A percentile compares a stretch with the other conserved stretches of the same genome.
These are phyloP conservation scores for Arthrobotrys iridis DNA, from an alignment of 2,329 filamentous ascomycete species.

Conservation along the genomic window DNA sequence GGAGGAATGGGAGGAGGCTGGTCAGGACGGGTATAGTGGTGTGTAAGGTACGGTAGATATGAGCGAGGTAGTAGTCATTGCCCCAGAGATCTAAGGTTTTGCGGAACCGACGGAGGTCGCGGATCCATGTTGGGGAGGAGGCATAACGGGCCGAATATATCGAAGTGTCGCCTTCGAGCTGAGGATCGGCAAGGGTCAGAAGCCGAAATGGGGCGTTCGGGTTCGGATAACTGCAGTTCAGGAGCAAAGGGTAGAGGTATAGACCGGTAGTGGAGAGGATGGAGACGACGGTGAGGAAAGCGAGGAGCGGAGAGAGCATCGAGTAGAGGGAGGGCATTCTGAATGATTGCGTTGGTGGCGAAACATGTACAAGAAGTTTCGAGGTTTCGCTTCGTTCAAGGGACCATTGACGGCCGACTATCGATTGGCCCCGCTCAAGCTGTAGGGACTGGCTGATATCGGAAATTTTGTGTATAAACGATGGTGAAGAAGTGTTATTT, in stretches of 20 bases:
- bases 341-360: background rate
- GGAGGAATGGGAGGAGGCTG: slow-evolving; percentile 32
- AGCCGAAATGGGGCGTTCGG: slow-evolving; percentile 69
- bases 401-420: slow-evolving; percentile 29
- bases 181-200: slow-evolving; percentile 73
- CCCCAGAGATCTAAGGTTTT: slow-evolving; percentile 89
- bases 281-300: slow-evolving; percentile 72
- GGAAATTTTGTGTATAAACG: background rate
- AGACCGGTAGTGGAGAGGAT: slow-evolving; percentile 78
- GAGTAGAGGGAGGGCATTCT: slow-evolving; percentile 34
- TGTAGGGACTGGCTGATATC: background rate
- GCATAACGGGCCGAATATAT: slow-evolving; percentile 62
- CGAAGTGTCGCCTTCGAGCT: slow-evolving; percentile 73
- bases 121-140: slow-evolving; percentile 36
- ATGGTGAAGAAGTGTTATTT: background rate
- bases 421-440: slow-evolving; percentile 11
- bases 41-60: slow-evolving; percentile 81
- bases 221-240: slow-evolving; percentile 69
- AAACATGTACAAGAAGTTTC: background rate
- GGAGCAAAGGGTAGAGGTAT: slow-evolving; percentile 86
- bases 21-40: slow-evolving; percentile 41
- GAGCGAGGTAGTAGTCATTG: slow-evolving; percentile 93
- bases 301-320: slow-evolving; percentile 57
- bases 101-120: slow-evolving; percentile 53
- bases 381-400: slow-evolving; percentile 3